Evolutionary conservation across 768 basidiomycete species (phyloP).

Genomic region (Leucosporidium creatinivorum): DNA sequence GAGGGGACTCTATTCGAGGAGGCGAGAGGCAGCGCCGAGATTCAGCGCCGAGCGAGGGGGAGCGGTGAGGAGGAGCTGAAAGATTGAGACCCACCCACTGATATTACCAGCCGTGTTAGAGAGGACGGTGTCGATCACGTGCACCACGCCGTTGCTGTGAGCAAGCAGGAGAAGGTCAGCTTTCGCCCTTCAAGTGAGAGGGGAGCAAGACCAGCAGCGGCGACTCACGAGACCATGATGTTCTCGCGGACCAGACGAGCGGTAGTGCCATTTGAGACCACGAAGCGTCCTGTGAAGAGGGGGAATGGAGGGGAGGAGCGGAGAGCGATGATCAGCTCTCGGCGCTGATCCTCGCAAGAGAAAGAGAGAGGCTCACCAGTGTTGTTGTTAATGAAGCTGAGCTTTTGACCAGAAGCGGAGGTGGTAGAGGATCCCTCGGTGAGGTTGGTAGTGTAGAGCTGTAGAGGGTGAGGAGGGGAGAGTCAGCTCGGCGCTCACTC

Average conservation of each 20-base stretch:
- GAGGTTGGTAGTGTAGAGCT: conserved; percentile 18
- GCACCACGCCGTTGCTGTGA: background rate
- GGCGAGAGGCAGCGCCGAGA: no score
- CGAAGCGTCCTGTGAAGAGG: no score
- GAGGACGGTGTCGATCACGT: conserved; percentile 42
- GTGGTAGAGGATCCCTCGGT: conserved; percentile 37
- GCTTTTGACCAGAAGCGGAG: conserved; percentile 41
- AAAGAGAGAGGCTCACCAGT: conserved; percentile 23
- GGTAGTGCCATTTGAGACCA: no score
- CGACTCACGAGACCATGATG: conserved; percentile 9
- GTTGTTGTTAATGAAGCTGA: conserved; percentile 40
- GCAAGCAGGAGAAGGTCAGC: background rate
- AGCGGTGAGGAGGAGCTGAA: background rate
- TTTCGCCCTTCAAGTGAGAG: background rate
- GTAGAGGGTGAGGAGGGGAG: background rate
- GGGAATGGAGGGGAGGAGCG: no score
- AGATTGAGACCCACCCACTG: conserved; percentile 29
- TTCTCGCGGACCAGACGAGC: conserved; percentile 41
- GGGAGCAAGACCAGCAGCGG: background rate
- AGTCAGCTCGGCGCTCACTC: background rate
- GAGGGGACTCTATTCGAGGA: background rate
- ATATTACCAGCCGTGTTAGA: conserved; percentile 41
- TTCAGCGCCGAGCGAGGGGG: background rate
- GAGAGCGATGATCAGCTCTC: no score
- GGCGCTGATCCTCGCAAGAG: no score